phyloP scores from a whole-genome alignment of 75 land plant species.

The Larix kaempferi region DNA sequence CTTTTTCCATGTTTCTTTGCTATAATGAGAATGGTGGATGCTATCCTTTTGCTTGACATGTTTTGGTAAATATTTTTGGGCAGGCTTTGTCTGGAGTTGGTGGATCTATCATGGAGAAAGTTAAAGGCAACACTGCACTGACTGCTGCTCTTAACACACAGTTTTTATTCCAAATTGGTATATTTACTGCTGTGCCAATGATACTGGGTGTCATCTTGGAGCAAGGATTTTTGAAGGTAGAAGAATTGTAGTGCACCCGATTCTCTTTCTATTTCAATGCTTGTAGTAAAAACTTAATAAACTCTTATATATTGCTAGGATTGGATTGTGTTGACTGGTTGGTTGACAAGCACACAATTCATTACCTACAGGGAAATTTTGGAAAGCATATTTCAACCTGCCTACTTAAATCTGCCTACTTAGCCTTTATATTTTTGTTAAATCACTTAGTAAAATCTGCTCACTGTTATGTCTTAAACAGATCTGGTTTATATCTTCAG shows the following conservation, averaged over 20 bases:
- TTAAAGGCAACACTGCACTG: constrained; percentile 57
- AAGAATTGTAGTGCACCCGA: not conserved
- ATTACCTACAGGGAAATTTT: too few species aligned
- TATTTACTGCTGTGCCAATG: constrained; percentile 96
- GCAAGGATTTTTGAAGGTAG: constrained; percentile 71
- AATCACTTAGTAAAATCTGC: too few species aligned
- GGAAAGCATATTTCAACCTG: too few species aligned
- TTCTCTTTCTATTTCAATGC: not conserved
- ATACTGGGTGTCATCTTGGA: constrained; percentile 87
- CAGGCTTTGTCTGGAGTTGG: constrained; percentile 95
- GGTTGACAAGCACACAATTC: not conserved
- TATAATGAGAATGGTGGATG: not conserved
- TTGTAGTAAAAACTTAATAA: not conserved
- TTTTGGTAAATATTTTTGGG: not conserved
- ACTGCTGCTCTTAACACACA: constrained; percentile 76
- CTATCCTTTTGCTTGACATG: too few species aligned
- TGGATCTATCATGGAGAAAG: constrained; percentile 29
- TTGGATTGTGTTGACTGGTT: not conserved
- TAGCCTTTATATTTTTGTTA: too few species aligned
- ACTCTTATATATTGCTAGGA: not conserved
- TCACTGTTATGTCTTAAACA: too few species aligned
- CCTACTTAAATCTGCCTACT: too few species aligned
- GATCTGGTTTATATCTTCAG: too few species aligned
- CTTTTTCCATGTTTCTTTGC: not conserved
- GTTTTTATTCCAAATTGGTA: constrained; percentile 90